These are phyloP conservation scores for Xerocomellus chrysenteron DNA, from an alignment of 768 basidiomycete genomes.

Conservation along the genomic window DNA sequence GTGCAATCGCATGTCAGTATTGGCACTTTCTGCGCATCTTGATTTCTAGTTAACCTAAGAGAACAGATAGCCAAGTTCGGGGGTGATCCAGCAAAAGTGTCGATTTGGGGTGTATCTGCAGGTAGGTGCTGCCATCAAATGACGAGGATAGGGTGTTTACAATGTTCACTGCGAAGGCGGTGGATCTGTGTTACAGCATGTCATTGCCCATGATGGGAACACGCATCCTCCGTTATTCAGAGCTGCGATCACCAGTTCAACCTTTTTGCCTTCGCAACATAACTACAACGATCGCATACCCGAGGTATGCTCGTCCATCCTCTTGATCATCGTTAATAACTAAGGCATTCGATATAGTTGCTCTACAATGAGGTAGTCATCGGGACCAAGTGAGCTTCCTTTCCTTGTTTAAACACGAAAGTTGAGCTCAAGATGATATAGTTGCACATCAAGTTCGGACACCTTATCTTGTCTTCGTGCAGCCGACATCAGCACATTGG, in stretches of 20 bases:
- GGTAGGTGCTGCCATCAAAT: not conserved
- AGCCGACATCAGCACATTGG: not conserved
- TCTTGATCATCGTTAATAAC: not conserved
- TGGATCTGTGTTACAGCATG: slow-evolving; percentile 10
- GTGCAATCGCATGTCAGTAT: slow-evolving; percentile 4
- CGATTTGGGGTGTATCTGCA: slow-evolving; percentile 11
- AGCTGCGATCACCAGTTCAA: slow-evolving; percentile 10
- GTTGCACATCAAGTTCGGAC: not conserved
- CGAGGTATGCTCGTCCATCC: not conserved
- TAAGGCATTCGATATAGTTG: not conserved
- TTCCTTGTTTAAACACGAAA: no score
- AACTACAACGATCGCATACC: slow-evolving; percentile 4
- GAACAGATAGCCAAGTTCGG: slow-evolving; percentile 4
- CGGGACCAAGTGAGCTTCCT: not conserved
- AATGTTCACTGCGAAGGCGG: not conserved
- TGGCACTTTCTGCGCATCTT: not conserved
- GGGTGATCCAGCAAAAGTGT: not conserved
- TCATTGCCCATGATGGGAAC: slow-evolving; percentile 3
- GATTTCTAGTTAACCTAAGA: not conserved
- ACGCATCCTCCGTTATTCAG: slow-evolving; percentile 6
- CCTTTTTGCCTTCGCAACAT: slow-evolving; percentile 5
- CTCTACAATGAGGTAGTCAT: not conserved
- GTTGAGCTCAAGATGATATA: not conserved
- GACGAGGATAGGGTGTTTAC: no score
- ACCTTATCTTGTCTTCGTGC: slow-evolving; percentile 7